Evolutionary conservation across 2,329 filamentous ascomycete genomes (phyloP).

Genomic region (Ophioceras dolichostomum): DNA sequence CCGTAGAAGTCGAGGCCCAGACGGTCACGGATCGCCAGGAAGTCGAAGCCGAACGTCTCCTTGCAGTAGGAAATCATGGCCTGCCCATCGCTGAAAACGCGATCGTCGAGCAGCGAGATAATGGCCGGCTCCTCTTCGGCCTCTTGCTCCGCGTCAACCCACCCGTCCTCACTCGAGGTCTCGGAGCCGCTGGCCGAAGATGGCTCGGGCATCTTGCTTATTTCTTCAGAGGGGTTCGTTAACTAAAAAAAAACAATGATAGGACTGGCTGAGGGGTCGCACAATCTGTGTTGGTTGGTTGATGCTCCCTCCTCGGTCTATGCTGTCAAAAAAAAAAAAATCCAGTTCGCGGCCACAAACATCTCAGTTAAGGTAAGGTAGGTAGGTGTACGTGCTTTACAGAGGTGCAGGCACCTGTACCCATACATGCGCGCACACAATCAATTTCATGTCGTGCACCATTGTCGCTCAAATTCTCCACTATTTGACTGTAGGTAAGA

Average conservation of each 20-base stretch:
- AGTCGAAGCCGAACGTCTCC: conserved; percentile 53
- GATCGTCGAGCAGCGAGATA: conserved; percentile 55
- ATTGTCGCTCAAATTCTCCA: too few relatives aligned
- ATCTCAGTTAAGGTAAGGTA: too few relatives aligned
- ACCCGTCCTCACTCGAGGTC: conserved; percentile 21
- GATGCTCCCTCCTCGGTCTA: conserved; percentile 13
- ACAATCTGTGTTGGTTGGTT: not conserved
- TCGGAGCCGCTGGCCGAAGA: conserved; percentile 20
- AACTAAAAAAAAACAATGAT: too few relatives aligned
- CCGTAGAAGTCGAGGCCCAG: conserved; percentile 60
- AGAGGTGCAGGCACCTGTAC: too few relatives aligned
- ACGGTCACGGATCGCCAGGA: conserved; percentile 43
- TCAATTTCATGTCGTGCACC: too few relatives aligned
- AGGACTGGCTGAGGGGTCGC: not conserved
- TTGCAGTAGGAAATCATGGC: conserved; percentile 60
- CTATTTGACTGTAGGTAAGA: too few relatives aligned
- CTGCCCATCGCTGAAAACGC: conserved; percentile 49
- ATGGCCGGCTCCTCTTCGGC: conserved; percentile 50
- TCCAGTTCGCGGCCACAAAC: too few relatives aligned
- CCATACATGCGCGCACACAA: too few relatives aligned
- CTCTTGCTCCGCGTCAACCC: conserved; percentile 26
- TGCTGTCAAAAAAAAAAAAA: too few relatives aligned
- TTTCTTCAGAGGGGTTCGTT: not conserved
- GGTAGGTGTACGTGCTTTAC: too few relatives aligned
- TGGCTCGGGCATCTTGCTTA: conserved; percentile 5